These are phyloP conservation scores for Ophiosphaerella narmari DNA, from an alignment of 2,329 filamentous ascomycete species.

Conservation along the genomic window DNA sequence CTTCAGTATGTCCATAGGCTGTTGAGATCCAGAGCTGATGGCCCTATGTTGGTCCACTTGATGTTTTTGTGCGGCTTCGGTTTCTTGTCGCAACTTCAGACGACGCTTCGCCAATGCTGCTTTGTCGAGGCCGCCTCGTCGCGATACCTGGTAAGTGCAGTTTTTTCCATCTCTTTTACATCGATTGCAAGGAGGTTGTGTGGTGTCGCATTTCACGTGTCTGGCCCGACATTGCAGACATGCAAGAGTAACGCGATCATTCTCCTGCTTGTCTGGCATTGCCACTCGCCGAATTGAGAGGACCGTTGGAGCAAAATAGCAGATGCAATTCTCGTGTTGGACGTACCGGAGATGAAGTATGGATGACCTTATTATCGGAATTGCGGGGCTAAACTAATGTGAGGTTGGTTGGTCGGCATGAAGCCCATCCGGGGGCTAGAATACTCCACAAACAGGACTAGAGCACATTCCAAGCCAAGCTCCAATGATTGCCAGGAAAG, in stretches of 20 bases:
- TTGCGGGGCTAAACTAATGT: too few relatives aligned
- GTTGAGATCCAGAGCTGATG: background rate
- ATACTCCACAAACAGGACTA: too few relatives aligned
- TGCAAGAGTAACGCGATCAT: slow-evolving; percentile 3
- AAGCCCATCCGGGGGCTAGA: too few relatives aligned
- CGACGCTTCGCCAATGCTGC: slow-evolving; percentile 29
- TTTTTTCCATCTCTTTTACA: slow-evolving; percentile 36
- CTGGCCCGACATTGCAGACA: slow-evolving; percentile 16
- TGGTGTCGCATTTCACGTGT: slow-evolving; percentile 39
- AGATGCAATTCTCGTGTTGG: too few relatives aligned
- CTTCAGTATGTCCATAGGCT: background rate
- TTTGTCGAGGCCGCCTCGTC: slow-evolving; percentile 36
- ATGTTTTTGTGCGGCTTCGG: slow-evolving; percentile 14
- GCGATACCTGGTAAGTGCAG: slow-evolving; percentile 30
- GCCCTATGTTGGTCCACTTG: background rate
- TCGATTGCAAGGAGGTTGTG: slow-evolving; percentile 30
- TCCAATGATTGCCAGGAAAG: too few relatives aligned
- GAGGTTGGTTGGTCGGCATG: too few relatives aligned
- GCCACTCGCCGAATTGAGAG: background rate
- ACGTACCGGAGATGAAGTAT: too few relatives aligned
- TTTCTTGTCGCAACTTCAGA: slow-evolving; percentile 24
- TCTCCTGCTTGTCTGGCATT: background rate
- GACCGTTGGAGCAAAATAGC: background rate
- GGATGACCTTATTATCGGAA: too few relatives aligned
- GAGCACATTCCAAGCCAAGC: too few relatives aligned